A percentile compares a stretch with the other conserved stretches of the same genome.
Evolutionary conservation across 768 basidiomycete species (phyloP).

Genomic region (Auricularia auricula-judae): DNA sequence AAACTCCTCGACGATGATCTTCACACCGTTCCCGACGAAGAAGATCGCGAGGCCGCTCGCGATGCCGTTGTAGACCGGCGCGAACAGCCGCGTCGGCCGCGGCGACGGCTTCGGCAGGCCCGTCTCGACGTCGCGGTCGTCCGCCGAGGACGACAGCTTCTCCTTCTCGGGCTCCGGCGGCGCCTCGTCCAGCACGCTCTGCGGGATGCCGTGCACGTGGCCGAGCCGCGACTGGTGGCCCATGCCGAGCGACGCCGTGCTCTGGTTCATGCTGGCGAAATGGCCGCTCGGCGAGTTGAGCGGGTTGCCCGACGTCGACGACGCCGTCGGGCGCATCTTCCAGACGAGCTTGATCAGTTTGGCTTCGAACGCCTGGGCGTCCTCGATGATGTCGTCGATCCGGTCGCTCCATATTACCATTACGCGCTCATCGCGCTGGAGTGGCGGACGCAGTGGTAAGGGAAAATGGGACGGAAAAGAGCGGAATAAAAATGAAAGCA

Average conservation of each 20-base stretch:
- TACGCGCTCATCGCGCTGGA: conserved; percentile 69
- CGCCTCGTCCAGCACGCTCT: background rate
- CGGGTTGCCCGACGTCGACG: background rate
- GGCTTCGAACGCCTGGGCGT: background rate
- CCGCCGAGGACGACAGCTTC: conserved; percentile 43
- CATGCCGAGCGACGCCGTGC: background rate
- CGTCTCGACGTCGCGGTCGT: conserved; percentile 27
- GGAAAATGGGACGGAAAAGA: background rate
- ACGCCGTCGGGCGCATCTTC: conserved; percentile 25
- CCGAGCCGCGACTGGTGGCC: background rate
- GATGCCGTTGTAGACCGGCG: conserved; percentile 25
- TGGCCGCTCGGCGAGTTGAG: background rate
- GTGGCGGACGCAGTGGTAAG: background rate
- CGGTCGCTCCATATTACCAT: conserved; percentile 79
- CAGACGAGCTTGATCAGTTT: conserved; percentile 77
- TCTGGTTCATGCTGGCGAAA: background rate
- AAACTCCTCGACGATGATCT: conserved; percentile 45
- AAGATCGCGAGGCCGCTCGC: conserved; percentile 28
- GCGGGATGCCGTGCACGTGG: background rate
- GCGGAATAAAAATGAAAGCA: background rate
- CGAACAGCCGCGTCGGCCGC: conserved; percentile 24
- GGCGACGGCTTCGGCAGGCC: conserved; percentile 14
- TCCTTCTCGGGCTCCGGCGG: conserved; percentile 16
- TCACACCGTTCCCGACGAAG: conserved; percentile 55
- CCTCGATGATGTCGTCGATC: conserved; percentile 56